Evolutionary conservation across 1,139 yeast genomes (phyloP).

Genomic region (Magnusiomyces sp.): DNA sequence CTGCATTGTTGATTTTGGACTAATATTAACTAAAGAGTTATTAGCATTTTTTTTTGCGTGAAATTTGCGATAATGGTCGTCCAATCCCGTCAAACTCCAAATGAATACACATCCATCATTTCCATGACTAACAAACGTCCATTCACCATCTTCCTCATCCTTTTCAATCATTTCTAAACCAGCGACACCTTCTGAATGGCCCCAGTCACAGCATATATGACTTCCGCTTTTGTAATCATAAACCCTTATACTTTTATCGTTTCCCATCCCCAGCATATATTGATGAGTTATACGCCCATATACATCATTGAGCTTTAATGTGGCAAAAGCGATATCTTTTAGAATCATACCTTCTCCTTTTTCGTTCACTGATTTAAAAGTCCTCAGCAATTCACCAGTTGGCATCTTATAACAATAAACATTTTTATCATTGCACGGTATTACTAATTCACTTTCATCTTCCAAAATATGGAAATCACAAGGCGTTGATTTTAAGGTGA

Average conservation of each 20-base stretch:
- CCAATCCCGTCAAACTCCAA: slow-evolving; percentile 18
- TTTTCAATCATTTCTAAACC: slow-evolving; percentile 31
- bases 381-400: slow-evolving; percentile 34
- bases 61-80: background rate
- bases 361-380: slow-evolving; percentile 35
- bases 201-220: slow-evolving; percentile 43
- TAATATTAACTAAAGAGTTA: background rate
- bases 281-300: slow-evolving; percentile 23
- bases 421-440: slow-evolving; percentile 48
- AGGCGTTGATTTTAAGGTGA: slow-evolving; percentile 47
- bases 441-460: slow-evolving; percentile 34
- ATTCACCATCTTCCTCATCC: slow-evolving; percentile 18
- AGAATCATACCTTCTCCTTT: slow-evolving; percentile 24
- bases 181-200: slow-evolving; percentile 52
- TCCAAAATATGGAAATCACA: slow-evolving; percentile 25
- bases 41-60: background rate
- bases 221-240: slow-evolving; percentile 42
- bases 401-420: slow-evolving; percentile 36
- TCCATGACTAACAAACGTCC: slow-evolving; percentile 24
- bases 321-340: slow-evolving; percentile 18
- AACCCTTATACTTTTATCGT: slow-evolving; percentile 50
- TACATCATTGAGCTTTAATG: background rate
- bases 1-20: background rate
- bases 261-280: slow-evolving; percentile 38
- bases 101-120: slow-evolving; percentile 26